These are phyloP conservation scores for Salix caprea DNA, from an alignment of 345 rosid species.

Conservation along the genomic window DNA sequence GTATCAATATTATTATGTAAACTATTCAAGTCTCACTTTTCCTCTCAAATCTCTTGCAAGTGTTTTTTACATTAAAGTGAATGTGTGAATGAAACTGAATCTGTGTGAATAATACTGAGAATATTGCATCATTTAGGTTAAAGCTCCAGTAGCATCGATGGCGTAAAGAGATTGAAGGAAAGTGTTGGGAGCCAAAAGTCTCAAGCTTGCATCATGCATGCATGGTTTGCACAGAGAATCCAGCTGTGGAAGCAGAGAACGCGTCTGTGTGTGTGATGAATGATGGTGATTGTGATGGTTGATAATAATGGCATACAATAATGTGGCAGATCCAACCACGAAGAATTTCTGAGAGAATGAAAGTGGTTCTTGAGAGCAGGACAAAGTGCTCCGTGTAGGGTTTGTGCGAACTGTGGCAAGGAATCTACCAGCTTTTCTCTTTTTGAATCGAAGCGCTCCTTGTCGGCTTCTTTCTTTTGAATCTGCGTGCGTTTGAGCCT, in stretches of 20 bases:
- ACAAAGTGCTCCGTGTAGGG: conserved; percentile 1
- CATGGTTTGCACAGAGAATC: background rate
- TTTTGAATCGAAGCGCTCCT: conserved; percentile 20
- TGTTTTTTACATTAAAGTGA: too few species aligned
- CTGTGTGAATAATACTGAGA: too few species aligned
- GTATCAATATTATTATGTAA: too few species aligned
- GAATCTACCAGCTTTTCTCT: conserved; percentile 24
- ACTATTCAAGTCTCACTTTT: too few species aligned
- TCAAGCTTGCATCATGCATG: background rate
- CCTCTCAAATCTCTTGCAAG: too few species aligned
- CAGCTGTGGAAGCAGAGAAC: background rate
- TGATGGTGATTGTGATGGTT: background rate
- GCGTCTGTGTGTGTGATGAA: background rate
- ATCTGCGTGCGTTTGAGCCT: background rate
- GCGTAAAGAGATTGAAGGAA: too few species aligned
- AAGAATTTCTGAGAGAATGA: background rate
- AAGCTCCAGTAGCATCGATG: too few species aligned
- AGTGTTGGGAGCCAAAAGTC: too few species aligned
- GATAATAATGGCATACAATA: background rate
- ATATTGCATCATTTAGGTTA: too few species aligned
- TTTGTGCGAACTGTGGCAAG: conserved; percentile 3
- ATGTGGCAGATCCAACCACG: background rate
- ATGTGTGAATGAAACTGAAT: too few species aligned
- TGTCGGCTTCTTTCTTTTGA: conserved; percentile 10
- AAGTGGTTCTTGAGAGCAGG: conserved; percentile 1